Evolutionary conservation across 2,329 filamentous ascomycete species (phyloP).

Genomic region (Lojkania enalia): DNA sequence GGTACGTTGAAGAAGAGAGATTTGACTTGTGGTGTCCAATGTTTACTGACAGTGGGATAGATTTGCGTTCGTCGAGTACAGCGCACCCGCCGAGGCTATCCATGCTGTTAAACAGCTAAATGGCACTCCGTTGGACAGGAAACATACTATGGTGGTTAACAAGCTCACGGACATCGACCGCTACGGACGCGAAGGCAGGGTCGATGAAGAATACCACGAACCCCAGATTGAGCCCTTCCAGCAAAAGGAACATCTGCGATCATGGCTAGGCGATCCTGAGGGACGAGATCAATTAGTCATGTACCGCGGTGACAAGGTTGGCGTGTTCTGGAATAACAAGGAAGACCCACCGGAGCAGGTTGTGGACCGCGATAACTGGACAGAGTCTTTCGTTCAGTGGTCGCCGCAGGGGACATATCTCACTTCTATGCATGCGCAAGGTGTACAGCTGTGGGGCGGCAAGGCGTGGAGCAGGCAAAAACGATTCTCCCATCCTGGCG

Average conservation of each 20-base stretch:
- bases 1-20: slow-evolving; percentile 58
- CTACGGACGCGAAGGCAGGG: slow-evolving; percentile 88
- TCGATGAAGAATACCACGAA: slow-evolving; percentile 86
- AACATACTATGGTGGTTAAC: slow-evolving; percentile 92
- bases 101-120: slow-evolving; percentile 89
- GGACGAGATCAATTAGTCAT: slow-evolving; percentile 95
- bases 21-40: too few relatives aligned
- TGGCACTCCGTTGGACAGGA: slow-evolving; percentile 89
- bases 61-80: slow-evolving; percentile 97
- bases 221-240: slow-evolving; percentile 82
- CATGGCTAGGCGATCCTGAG: slow-evolving; percentile 86
- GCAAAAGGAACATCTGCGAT: slow-evolving; percentile 92
- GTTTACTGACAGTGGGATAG: slow-evolving; percentile 54
- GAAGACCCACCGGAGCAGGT: slow-evolving; percentile 85
- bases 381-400: slow-evolving; percentile 97
- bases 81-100: slow-evolving; percentile 83
- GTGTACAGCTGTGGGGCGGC: slow-evolving; percentile 96
- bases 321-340: slow-evolving; percentile 98
- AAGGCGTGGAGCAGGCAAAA: slow-evolving; percentile 85
- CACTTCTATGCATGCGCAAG: slow-evolving; percentile 91
- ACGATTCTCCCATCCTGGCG: slow-evolving; percentile 91
- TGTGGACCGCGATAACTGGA: slow-evolving; percentile 94
- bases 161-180: slow-evolving; percentile 98
- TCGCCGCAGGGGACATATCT: slow-evolving; percentile 93
- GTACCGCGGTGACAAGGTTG: slow-evolving; percentile 88